Evolutionary conservation across 208 protist species (phyloP).

Genomic region (Jaenimonas drosophilae): DNA sequence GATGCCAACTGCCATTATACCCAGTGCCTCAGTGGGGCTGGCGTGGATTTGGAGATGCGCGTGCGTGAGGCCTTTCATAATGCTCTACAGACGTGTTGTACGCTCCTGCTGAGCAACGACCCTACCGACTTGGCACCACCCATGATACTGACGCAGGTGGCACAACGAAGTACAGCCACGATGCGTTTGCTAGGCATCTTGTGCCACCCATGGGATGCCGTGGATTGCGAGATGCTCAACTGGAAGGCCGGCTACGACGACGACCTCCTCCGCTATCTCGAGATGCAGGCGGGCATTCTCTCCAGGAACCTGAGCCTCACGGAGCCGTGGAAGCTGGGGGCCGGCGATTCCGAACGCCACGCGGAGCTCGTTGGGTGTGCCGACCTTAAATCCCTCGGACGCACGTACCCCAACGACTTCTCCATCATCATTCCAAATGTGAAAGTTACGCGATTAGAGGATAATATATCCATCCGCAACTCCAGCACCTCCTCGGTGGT

Average conservation of each 20-base stretch:
- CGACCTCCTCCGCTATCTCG: conserved; percentile 43
- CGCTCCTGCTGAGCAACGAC: too few species aligned
- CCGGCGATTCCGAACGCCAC: conserved; percentile 17
- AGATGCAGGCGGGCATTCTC: conserved; percentile 49
- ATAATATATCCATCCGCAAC: conserved; percentile 67
- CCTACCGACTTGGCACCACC: background rate
- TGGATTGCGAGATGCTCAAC: conserved; percentile 67
- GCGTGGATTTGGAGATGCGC: conserved; percentile 44
- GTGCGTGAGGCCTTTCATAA: conserved; percentile 69
- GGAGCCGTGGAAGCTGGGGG: conserved; percentile 28
- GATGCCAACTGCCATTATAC: conserved; percentile 49
- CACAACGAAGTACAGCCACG: conserved; percentile 24
- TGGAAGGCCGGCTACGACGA: conserved; percentile 20
- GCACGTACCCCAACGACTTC: conserved; percentile 74
- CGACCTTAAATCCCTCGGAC: conserved; percentile 57
- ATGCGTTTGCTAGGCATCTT: conserved; percentile 64
- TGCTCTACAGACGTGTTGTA: too few species aligned
- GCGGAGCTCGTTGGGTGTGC: conserved; percentile 43
- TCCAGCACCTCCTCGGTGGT: conserved; percentile 20
- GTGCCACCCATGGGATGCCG: conserved; percentile 74
- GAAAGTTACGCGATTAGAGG: conserved; percentile 40
- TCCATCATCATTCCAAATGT: conserved; percentile 64
- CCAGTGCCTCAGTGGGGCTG: conserved; percentile 55
- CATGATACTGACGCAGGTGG: conserved; percentile 20
- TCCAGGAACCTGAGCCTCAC: conserved; percentile 28